Base-by-base conservation (phyloP, 2,329 filamentous ascomycete species). In the Pseudocercospora eumusae region DNA sequence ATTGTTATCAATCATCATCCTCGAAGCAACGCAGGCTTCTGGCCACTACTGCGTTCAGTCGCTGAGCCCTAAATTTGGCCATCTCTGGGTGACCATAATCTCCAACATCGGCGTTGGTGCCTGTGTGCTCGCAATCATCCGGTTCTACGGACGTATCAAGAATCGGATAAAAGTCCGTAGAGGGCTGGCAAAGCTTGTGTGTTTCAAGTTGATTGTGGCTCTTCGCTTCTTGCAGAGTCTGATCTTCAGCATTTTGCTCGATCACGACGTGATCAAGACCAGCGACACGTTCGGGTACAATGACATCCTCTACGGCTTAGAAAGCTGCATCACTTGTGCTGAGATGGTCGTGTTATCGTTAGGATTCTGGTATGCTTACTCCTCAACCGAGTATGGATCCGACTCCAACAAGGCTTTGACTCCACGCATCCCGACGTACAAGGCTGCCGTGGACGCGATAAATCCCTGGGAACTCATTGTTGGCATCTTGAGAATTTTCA, bases 121-220 rank as follows among this genome's bases (percentile, higher is more conserved):
- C 4, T 66, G 66, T 21, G 65, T 74, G 20, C n/a, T 69, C 6
- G 61, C 69, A 8, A 66, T 74, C 27, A 50, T 70, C 23, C 61
- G 59, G 1, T 72, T 72, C 64, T 69, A 69, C 47, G 50, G 63
- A n/a, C 58, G 59, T 33, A 68, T 66, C 63, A 73, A 68, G 57
- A 47, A 47, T 3, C 45, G 61, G 27, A 64, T 69, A 59, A 68
- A 66, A 45, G 64, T 65, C 15, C 64, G 63, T 7, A 60, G 66
- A 28, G 65, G 65, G 7, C 23, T 71, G 5, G 60, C 66, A 15
- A 74, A 73, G 61, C 64, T 73, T 1, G 49, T 66, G 20, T 66
- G 65, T 50, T 74, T 73, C 66, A 74, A 74, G 57, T 54, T 69
- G 13, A 70, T 74, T 27, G 69, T 74, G 31, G 64, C 67, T 57